Conservation (phyloP, 306 rosid species). For the Parietaria judaica region DNA sequence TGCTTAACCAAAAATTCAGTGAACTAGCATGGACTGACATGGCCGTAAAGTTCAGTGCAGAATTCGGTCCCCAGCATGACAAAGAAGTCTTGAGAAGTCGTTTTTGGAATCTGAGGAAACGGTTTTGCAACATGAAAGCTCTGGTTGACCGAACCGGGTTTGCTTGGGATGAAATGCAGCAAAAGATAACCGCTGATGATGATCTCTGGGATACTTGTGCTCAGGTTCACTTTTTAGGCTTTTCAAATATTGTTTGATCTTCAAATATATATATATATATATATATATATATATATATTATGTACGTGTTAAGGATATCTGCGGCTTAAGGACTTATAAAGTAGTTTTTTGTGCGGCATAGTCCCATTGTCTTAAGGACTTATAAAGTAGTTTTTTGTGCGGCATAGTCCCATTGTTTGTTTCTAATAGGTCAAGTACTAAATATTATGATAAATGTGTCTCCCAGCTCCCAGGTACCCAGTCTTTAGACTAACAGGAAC, state of each 20-base stretch:
- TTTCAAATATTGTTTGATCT: neutral
- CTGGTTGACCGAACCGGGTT: conserved; percentile 40
- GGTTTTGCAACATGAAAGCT: conserved; percentile 40
- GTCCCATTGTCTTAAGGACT: too few relatives aligned
- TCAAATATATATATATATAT: too few relatives aligned
- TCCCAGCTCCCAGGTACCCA: too few relatives aligned
- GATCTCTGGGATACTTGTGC: conserved; percentile 43
- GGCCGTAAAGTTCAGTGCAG: conserved; percentile 42
- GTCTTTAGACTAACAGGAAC: too few relatives aligned
- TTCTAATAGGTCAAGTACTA: too few relatives aligned
- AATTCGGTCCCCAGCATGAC: conserved; percentile 36
- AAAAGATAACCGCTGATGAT: conserved; percentile 39
- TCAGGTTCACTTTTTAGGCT: conserved; percentile 28
- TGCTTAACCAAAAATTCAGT: conserved; percentile 30
- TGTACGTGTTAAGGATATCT: too few relatives aligned
- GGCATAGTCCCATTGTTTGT: too few relatives aligned
- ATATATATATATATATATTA: too few relatives aligned
- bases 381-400: too few relatives aligned
- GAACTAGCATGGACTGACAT: conserved; percentile 44
- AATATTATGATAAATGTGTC: too few relatives aligned
- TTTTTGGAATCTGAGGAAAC: conserved; percentile 34
- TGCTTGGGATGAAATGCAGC: conserved; percentile 51
- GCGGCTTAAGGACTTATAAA: too few relatives aligned
- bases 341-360: too few relatives aligned
- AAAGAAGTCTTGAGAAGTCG: conserved; percentile 36